Evolutionary conservation across 352 stramenopile genomes (phyloP), one percentile per base, ranked within the genome.

Genomic region (Pythium dissimile): DNA sequence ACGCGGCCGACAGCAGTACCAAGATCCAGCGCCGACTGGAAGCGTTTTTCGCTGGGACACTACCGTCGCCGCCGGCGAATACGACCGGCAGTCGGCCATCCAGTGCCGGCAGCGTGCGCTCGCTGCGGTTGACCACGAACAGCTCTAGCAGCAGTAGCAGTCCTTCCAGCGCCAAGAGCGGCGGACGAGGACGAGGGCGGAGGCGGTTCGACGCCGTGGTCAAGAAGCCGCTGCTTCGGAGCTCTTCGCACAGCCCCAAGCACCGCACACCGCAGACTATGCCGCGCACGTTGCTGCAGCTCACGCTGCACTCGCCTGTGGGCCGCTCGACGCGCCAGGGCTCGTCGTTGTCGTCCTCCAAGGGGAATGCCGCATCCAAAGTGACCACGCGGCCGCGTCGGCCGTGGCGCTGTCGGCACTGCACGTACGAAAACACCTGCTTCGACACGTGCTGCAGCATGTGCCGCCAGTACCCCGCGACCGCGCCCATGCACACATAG

Each of bases 401-500:
- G 15, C 41, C 77, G 11, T 90, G 80, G 80, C 72, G 63, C 16
- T 90, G 80, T 39, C 16, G 38, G 21, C 57, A 81, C 47, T 90
- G 80, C 67, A 90, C 80, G 16, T 90, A 75, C 49, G 74, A 82
- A 45, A 90, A 90, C 62, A 87, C 74, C 38, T 90, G 80, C 66
- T 88, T 90, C 32, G 76, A 87, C 47, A 75, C 58, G 18, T 57
- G 67, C 27, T 90, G 80, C 69, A 83, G 76, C 54, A 90, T 90
- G 77, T 90, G 77, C 59, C 72, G 54, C 18, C 52, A 62, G 47
- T 61, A 41, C 37, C 55, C 47, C 7, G 37, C 32, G 34, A 35
- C 10, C 21, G 24, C 38, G 32, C 45, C 42, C 13, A 21, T 54
- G 16, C 27, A 28, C 26, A 8, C 44, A 12, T 52, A 42, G 28